Base-by-base conservation (phyloP, 306 rosid genomes). In the Rosa rugosa region DNA sequence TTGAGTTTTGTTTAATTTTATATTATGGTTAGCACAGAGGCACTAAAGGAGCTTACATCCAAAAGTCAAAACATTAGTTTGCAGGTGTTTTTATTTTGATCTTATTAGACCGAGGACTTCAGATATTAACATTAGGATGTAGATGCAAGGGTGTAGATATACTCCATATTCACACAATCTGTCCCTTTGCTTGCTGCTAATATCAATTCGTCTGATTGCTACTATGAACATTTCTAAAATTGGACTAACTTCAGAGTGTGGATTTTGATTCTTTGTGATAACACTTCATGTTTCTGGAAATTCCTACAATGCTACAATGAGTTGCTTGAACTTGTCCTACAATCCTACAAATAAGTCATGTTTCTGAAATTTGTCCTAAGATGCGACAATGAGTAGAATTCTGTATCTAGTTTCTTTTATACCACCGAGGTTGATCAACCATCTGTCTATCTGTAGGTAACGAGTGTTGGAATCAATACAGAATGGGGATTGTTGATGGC, bases 401-500 rank as follows among this genome's bases (percentile, higher is more conserved):
- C 18, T 71, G 53, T 6, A 45, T 62, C 56, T 20, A 13, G 25
- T 80, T 68, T 49, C 34, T 65, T 45, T 42, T 5, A 36, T 36
- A 53, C 63, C 7, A 51, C n/a, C 51, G 42, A 40, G 40, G 80
- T 10, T 46, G 73, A 45, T 54, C 78, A 63, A 79, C 72, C 25
- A 69, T 76, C 73, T 54, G n/a, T 53, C 78, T 79, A 65, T 79
- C 56, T 77, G 69, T 81, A 95, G 99, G 99, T 95, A 77, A 95
- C 98, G 53, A 86, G 97, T 76, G 99, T 95, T 88, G 99, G 99
- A 67, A 91, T 95, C 83, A 95, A 95, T 80, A 95, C 99, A 45
- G 99, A 95, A 87, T 95, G 99, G 99, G 99, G 99, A 82, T 85
- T 95, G 86, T 83, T 95, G 94, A 95, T 95, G 99, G 98, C 99